Base-by-base conservation (phyloP, 176 grass and related monocot genomes). In the maize (Zea mays) region DNA sequence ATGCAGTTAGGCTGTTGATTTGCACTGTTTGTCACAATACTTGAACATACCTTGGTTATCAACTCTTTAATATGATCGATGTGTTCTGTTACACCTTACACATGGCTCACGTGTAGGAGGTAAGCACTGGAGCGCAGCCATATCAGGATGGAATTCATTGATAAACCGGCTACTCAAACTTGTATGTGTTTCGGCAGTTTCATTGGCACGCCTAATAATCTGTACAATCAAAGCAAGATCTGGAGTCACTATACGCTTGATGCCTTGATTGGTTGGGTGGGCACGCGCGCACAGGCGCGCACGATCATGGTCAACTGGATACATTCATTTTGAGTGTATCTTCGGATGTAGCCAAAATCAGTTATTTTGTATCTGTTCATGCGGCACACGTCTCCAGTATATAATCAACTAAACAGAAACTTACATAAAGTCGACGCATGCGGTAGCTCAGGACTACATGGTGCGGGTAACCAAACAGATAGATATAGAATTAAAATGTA, bases 181-280 rank as follows among this genome's bases (percentile, higher is more conserved):
- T 61, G 86, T 57, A 69, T 88, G 82, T 34, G 84, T 84, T 79
- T 91, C 94, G 54, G 82, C 91, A 59, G 84, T 69, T 79, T 91
- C 75, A 88, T 93, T 97, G 44, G 91, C 88, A 75, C 93, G 79
- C 67, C 85, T 91, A 69, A 97, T 93, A 83, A 97, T 97, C 90
- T 97, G 79, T 67, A 90, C 70, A 76, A 82, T 38, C 65, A 74
- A 70, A 65, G 20, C 45, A 63, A 87, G 33, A 63, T 57, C 34
- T 45, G 9, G 15, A 71, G 74, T 82, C 21, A 82, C 54, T 69
- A 27, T 27, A 27, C 27, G 27, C 27, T 27, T 27, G 27, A 27
- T 27, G 27, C 27, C 27, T 27, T 27, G 27, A 27, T 27, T 27
- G 27, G 27, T 27, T 27, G 27, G 27, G 27, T 27, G 27, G 27